Evolutionary conservation across 1,139 yeast genomes (phyloP), one percentile per base, ranked within the genome.

Genomic region (Lodderomyces parapsilosis): DNA sequence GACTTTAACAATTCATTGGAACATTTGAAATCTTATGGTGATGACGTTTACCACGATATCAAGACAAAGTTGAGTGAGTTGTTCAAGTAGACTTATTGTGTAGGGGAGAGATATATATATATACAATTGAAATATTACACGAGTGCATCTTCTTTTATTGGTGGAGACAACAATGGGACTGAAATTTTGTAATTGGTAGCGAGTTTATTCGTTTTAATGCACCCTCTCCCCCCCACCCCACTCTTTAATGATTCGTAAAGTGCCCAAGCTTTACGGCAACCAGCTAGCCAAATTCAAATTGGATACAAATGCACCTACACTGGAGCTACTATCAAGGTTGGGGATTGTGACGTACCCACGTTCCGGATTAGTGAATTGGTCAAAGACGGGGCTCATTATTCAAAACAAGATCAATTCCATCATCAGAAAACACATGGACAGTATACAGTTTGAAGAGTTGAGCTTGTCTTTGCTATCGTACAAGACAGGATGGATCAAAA

Each of bases 311-410:
- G 48, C 63, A 4, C 71, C 77, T 1, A 72, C 78, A 1, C 66
- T 70, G 43, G 88, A 82, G 33, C 61, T 85, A 3, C 65, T 86
- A 27, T 71, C 76, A 28, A 73, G 72, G 47, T 56, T 82, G 13
- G 86, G 87, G 2, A 81, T 71, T 49, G 70, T 84, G 39, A 62
- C 70, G 40, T 86, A 82, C 55, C 83, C 85, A 1, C 74, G 78
- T 41, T 79, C 90, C 1, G 95, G 95, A 0, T 56, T 84, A 13
- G 82, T 83, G 15, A 80, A 86, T 54, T 85, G 89, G 82, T 67
- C 90, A 37, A 97, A 97, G 0, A 59, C 86, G 36, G 99, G 97
- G 0, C 60, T 82, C n/a, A 57, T 68, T 28, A 77, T 84, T 1
- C 66, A 83, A 34, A 60, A 74, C 11, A 86, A 85, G 50, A 68